Evolutionary conservation across 1,284 basidiomycete genomes (phyloP).

Genomic region (Macrocystidia cucumis): DNA sequence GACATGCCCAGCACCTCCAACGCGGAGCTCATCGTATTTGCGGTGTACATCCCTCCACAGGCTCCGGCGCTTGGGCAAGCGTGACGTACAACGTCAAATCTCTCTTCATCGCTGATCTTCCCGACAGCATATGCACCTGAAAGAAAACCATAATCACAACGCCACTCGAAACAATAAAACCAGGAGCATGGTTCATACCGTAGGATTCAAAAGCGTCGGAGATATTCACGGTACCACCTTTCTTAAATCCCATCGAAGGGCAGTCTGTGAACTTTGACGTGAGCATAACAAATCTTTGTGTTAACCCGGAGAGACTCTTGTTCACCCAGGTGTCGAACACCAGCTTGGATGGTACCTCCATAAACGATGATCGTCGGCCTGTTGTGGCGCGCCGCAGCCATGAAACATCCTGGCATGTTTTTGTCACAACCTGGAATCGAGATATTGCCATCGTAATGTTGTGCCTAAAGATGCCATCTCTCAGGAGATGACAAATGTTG

Average conservation of each 20-base stretch:
- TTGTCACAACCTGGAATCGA: slow-evolving; percentile 85
- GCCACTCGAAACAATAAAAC: background rate
- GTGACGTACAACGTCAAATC: slow-evolving; percentile 75
- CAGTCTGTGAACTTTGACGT: slow-evolving; percentile 44
- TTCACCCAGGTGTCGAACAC: slow-evolving; percentile 54
- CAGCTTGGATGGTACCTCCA: slow-evolving; percentile 78
- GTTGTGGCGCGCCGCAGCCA: slow-evolving; percentile 80
- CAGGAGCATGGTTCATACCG: slow-evolving; percentile 29
- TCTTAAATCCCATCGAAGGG: slow-evolving; percentile 68
- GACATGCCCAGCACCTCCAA: slow-evolving; percentile 87
- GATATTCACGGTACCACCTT: slow-evolving; percentile 77
- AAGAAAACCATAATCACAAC: slow-evolving; percentile 2
- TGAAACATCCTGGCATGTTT: slow-evolving; percentile 89
- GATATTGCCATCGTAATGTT: slow-evolving; percentile 86
- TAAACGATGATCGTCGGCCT: slow-evolving; percentile 83
- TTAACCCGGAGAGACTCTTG: background rate
- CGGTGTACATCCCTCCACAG: slow-evolving; percentile 85
- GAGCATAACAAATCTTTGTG: background rate
- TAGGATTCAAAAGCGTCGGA: slow-evolving; percentile 80
- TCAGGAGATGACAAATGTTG: no score
- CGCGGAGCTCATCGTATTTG: slow-evolving; percentile 86
- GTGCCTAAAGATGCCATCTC: slow-evolving; percentile 39
- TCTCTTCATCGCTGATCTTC: slow-evolving; percentile 69
- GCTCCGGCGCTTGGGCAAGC: slow-evolving; percentile 76
- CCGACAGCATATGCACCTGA: slow-evolving; percentile 67